Evolutionary conservation across 306 rosid species (phyloP).

Genomic region (Comarum palustre): DNA sequence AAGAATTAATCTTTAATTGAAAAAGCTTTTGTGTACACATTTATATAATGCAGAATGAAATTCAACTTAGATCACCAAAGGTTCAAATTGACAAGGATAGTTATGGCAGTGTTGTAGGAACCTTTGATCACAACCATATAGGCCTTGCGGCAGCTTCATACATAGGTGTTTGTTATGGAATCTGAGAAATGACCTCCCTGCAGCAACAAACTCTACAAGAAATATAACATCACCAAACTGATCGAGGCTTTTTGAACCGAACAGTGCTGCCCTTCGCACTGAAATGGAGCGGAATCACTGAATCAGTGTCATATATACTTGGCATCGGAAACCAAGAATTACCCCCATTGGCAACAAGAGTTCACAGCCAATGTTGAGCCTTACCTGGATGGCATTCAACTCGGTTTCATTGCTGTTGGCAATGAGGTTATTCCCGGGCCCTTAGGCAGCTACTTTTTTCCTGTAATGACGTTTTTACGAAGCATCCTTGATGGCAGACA

Average conservation of each 20-base stretch:
- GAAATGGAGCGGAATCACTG: not conserved
- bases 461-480: too few species aligned
- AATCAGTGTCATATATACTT: conserved; percentile 3
- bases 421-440: conserved; percentile 29
- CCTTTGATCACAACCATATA: not conserved
- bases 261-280: conserved; percentile 18
- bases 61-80: too few species aligned
- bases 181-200: conserved; percentile 29
- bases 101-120: too few species aligned
- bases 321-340: conserved; percentile 27
- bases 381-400: conserved; percentile 1
- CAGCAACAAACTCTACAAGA: conserved; percentile 17
- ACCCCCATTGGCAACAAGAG: conserved; percentile 24
- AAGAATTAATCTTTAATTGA: too few species aligned
- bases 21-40: too few species aligned
- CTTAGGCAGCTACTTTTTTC: conserved; percentile 5
- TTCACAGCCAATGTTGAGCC: conserved; percentile 23
- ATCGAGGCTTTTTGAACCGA: conserved; percentile 30
- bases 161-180: conserved; percentile 31
- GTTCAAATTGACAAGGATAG: too few species aligned
- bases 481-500: not conserved
- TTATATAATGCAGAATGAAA: too few species aligned
- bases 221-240: conserved; percentile 6
- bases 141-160: not conserved
- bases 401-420: conserved; percentile 28